These are phyloP conservation scores for Lepidium didymum DNA, from an alignment of 345 rosid genomes.

Conservation along the genomic window DNA sequence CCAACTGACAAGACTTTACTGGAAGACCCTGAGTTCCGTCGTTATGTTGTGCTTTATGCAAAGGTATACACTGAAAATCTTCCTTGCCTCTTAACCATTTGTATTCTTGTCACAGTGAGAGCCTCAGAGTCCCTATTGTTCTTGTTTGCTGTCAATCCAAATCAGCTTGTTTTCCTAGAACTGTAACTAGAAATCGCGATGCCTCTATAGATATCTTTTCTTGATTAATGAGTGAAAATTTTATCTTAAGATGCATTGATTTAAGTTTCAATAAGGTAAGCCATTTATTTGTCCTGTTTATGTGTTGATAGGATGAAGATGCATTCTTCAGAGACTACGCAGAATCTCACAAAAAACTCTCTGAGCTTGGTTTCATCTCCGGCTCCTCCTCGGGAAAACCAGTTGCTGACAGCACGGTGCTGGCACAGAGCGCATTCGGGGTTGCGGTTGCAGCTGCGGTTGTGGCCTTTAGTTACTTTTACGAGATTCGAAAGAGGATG, in stretches of 20 bases:
- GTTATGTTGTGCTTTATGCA: constrained; percentile 71
- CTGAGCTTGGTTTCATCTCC: constrained; percentile 72
- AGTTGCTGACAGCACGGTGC: constrained; percentile 39
- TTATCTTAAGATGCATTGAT: background rate
- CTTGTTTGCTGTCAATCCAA: background rate
- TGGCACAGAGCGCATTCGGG: constrained; percentile 82
- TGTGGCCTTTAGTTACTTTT: constrained; percentile 68
- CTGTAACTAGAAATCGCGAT: background rate
- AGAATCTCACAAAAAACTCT: constrained; percentile 77
- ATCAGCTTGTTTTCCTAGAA: background rate
- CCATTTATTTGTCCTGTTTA: background rate
- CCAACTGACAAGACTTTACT: constrained; percentile 72
- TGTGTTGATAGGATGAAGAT: constrained; percentile 66
- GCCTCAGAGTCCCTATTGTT: background rate
- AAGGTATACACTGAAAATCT: constrained; percentile 38
- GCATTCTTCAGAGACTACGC: constrained; percentile 76
- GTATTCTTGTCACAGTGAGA: background rate
- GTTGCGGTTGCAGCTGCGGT: constrained; percentile 78
- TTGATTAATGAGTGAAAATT: background rate
- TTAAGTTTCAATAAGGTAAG: background rate
- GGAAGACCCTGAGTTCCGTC: constrained; percentile 62
- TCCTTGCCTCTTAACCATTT: background rate
- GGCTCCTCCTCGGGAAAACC: constrained; percentile 36
- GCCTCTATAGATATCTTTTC: background rate
- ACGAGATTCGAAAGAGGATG: constrained; percentile 65